These are phyloP conservation scores for Monosporascus cannonballus DNA, from an alignment of 2,329 filamentous ascomycete genomes.

Conservation along the genomic window DNA sequence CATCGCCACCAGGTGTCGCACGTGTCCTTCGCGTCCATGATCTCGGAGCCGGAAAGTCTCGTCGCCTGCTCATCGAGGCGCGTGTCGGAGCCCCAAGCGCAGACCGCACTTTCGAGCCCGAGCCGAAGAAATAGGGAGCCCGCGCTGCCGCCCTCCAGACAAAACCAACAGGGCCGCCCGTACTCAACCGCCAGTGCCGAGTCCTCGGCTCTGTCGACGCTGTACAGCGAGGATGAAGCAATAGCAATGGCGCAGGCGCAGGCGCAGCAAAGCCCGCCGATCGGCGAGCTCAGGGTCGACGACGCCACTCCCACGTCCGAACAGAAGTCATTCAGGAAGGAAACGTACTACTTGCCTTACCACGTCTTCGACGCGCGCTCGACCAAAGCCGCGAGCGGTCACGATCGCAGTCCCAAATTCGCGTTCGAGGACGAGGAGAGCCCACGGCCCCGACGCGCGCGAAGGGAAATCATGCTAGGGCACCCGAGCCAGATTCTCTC, in stretches of 20 bases:
- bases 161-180: conserved; percentile 6
- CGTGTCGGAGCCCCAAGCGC: conserved; percentile 28
- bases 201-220: conserved; percentile 49
- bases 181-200: conserved; percentile 33
- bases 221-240: conserved; percentile 48
- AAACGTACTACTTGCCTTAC: conserved; percentile 5
- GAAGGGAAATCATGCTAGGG: background rate
- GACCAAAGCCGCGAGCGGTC: background rate
- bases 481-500: background rate
- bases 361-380: background rate
- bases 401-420: conserved; percentile 2
- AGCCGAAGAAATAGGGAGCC: conserved; percentile 25
- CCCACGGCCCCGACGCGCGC: conserved; percentile 7
- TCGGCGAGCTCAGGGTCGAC: conserved; percentile 4
- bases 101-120: conserved; percentile 37
- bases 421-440: conserved; percentile 6
- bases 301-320: conserved; percentile 3
- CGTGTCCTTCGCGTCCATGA: conserved; percentile 25
- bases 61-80: conserved; percentile 24
- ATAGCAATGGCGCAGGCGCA: conserved; percentile 26
- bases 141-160: conserved; percentile 1
- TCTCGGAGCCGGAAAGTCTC: conserved; percentile 37
- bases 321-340: conserved; percentile 2
- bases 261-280: conserved; percentile 7
- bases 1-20: conserved; percentile 26